These are phyloP conservation scores for Cyberlindnera nakhonratchasimensis DNA, from an alignment of 805 yeast species.

Conservation along the genomic window DNA sequence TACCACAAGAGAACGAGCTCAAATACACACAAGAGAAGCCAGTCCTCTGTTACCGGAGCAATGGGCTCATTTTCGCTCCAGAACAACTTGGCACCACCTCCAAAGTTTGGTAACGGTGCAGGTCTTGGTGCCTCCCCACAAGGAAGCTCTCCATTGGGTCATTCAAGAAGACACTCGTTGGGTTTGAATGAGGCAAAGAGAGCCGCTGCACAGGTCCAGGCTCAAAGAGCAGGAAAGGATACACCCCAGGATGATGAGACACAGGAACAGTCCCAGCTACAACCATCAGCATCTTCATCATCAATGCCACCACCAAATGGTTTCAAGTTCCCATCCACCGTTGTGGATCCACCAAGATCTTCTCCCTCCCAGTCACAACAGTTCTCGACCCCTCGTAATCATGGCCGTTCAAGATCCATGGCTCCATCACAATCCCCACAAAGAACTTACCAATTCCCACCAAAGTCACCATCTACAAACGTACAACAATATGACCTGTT, in stretches of 20 bases:
- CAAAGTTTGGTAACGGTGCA: slow-evolving; percentile 17
- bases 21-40: slow-evolving; percentile 45
- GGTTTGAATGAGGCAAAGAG: slow-evolving; percentile 90
- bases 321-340: slow-evolving; percentile 56
- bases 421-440: slow-evolving; percentile 37
- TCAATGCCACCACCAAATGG: slow-evolving; percentile 32
- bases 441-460: slow-evolving; percentile 63
- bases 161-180: slow-evolving; percentile 84
- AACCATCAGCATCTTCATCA: slow-evolving; percentile 2
- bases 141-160: slow-evolving; percentile 47
- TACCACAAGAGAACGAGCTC: slow-evolving; percentile 17
- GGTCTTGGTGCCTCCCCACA: slow-evolving; percentile 6
- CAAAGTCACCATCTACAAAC: slow-evolving; percentile 28
- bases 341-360: slow-evolving; percentile 32
- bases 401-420: slow-evolving; percentile 26
- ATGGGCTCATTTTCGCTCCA: slow-evolving; percentile 31
- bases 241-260: slow-evolving; percentile 13
- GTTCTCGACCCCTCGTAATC: slow-evolving; percentile 15
- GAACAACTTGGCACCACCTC: slow-evolving; percentile 27
- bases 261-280: no score
- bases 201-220: slow-evolving; percentile 92
- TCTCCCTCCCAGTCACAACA: slow-evolving; percentile 10
- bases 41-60: slow-evolving; percentile 37
- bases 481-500: slow-evolving; percentile 3
- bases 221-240: slow-evolving; percentile 49